Evolutionary conservation across 1,284 basidiomycete genomes (phyloP), one percentile per base, ranked within the genome.

Genomic region (Gymnopus androsaceus): DNA sequence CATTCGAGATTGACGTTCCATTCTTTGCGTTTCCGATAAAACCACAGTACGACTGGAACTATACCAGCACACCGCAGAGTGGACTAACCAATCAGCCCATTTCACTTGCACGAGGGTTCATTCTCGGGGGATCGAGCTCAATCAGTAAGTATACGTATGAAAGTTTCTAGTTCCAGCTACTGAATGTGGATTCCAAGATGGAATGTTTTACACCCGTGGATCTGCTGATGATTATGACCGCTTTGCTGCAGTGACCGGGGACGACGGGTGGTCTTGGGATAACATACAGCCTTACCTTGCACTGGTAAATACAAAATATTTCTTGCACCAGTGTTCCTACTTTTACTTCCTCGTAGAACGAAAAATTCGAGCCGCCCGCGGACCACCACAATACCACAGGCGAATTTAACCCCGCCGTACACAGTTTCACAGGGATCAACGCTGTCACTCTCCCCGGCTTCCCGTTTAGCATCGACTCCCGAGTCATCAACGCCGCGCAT

Each of bases 111-210:
- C 60, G 75, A 23, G 76, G 75, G 2, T 62, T 66, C 47, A 62
- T 74, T 0, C 64, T 77, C 3, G 76, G 76, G 9, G 76, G 76
- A 4, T 66, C 64, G 19, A 72, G 69, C 14, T 65, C 67, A n/a
- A 66, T 72, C 46, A 75, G 74, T 75, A 46, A 62, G 71, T 65
- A 7, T n/a, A 27, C 38, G 8, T n/a, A 37, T 27, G n/a, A 12
- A 14, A 23, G 6, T 19, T 34, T 17, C 11, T 19, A 46, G 14
- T 45, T 14, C 4, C 9, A 19, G 5, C 23, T 23, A 5, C 28
- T 34, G 19, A 47, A 0, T 42, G 11, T 14, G 9, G 19, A 15
- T 27, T 31, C 23, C n/a, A 14, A 65, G 66, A 68, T 53, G 58
- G 34, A 27, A 63, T 69, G 64, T 52, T 61, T 27, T 67, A 68